Evolutionary conservation across 805 yeast species (phyloP).

Genomic region (Candida fluviatilis): DNA sequence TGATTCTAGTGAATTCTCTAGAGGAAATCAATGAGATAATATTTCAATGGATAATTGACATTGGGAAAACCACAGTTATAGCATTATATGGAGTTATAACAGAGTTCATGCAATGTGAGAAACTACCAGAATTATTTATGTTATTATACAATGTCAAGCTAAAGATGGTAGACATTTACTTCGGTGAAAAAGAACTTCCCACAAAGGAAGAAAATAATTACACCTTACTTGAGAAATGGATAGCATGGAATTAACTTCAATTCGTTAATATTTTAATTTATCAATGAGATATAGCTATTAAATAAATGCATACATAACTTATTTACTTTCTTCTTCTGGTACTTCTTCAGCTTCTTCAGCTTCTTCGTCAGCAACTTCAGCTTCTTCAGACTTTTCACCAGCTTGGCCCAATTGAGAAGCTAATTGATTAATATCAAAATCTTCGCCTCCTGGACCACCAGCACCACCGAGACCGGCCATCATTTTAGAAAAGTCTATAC

Average conservation of each 20-base stretch:
- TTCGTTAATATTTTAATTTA: no score
- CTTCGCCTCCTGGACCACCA: conserved; percentile 20
- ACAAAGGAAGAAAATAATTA: background rate
- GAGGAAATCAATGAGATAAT: conserved; percentile 6
- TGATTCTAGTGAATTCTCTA: conserved; percentile 8
- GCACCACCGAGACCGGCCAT: conserved; percentile 25
- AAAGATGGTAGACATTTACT: background rate
- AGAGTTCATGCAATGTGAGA: background rate
- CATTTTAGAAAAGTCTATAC: conserved; percentile 16
- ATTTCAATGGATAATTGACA: background rate
- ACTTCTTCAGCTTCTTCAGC: conserved; percentile 21
- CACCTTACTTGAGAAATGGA: background rate
- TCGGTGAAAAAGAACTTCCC: background rate
- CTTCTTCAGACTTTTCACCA: conserved; percentile 19
- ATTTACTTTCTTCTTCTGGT: conserved; percentile 19
- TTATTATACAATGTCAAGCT: background rate
- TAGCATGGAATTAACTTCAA: background rate
- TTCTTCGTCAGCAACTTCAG: conserved; percentile 15
- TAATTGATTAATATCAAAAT: conserved; percentile 33
- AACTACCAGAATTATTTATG: background rate
- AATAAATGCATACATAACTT: conserved; percentile 12
- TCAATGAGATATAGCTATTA: no score
- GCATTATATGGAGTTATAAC: conserved; percentile 7
- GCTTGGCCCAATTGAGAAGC: conserved; percentile 44
- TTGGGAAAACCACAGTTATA: background rate